Base-by-base conservation (phyloP, 1,284 basidiomycete species). In the Stygiomarasmius scandens region DNA sequence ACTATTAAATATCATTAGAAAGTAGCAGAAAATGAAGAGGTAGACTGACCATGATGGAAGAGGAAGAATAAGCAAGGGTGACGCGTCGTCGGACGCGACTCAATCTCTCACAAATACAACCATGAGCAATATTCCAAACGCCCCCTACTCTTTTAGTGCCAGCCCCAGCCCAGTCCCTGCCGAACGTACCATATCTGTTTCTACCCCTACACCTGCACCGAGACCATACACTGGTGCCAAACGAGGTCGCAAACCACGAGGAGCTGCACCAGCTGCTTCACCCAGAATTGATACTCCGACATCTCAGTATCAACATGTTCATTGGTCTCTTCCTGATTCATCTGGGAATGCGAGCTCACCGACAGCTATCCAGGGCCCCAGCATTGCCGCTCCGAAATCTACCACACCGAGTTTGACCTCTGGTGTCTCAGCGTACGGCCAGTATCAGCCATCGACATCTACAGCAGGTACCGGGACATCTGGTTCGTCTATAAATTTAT, bases 191-290 rank as follows among this genome's bases (percentile, higher is more conserved):
- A 66, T 69, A 36, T 59, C 63, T 32, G 8, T 46, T 10, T 12
- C 58, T 14, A 50, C 52, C 45, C 24, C 20, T 25, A 63, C 66
- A 43, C 72, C 75, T 3, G 71, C 78, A 19, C 70, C 79, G 49
- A 76, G 77, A n/a, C 64, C 71, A 54, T 73, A 70, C n/a, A 61
- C 63, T 14, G 81, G 80, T 16, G 78, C 82, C 8, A 86, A 85
- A 66, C 79, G 84, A 10, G 84, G 84, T 29, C 77, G 84, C 14
- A 86, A 86, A 65, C 83, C 84, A 10, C 79, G 80, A 60, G 79
- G 76, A 16, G 67, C 74, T 6, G 61, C 65, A 12, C 65, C 71
- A 22, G 60, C 67, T 14, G 60, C 67, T 2, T 67, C 68, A 27
- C 69, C 72, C 10, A 61, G 70, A 47, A 60, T 63, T 16, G 62